Base-by-base conservation (phyloP, 208 protist genomes). In the Blechomonas ayalai region DNA sequence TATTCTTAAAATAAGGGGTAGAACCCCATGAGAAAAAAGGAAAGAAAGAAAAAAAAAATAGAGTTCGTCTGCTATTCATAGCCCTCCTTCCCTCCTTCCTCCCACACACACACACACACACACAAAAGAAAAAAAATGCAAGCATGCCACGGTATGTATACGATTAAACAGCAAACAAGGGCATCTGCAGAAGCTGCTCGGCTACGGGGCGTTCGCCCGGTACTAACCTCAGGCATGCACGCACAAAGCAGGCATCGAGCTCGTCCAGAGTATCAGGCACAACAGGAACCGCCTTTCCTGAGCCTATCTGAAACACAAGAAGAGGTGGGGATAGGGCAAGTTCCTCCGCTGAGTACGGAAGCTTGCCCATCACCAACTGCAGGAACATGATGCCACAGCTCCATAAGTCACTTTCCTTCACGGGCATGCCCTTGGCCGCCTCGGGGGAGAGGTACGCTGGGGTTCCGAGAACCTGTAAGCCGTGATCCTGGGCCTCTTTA, bases 381-480 rank as follows among this genome's bases (percentile, higher is more conserved):
- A 90, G 46, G 37, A 85, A 88, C 67, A 89, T 84, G 33, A 95
- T 81, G 26, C 87, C 87, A 38, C 82, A 83, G 22, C 78, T 85
- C 82, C 83, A 95, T 23, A 95, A 71, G 51, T 95, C 87, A 22
- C 77, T 90, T 31, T 72, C 63, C 49, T 72, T 71, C 37, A 65
- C 76, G 1, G 87, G 63, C 20, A 44, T 69, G 27, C 87, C 87
- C 6, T 70, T 61, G 15, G 79, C 81, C 5, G 83, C 81, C 66
- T 95, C 87, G 4, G 87, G 87, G 7, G 87, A 77, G 13, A 95
- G 63, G 63, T 95, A 95, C 10, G 89, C 73, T 1, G 87, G 87
- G 4, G 87, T 95, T 12, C 87, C 87, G 26, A 62, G 66, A 9
- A 91, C 62, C 48, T 67, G 48, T 15, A 66, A 39, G 0, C 52